Evolutionary conservation across 1,284 basidiomycete species (phyloP), one percentile per base, ranked within the genome.

Genomic region (Volvariella surrecta): DNA sequence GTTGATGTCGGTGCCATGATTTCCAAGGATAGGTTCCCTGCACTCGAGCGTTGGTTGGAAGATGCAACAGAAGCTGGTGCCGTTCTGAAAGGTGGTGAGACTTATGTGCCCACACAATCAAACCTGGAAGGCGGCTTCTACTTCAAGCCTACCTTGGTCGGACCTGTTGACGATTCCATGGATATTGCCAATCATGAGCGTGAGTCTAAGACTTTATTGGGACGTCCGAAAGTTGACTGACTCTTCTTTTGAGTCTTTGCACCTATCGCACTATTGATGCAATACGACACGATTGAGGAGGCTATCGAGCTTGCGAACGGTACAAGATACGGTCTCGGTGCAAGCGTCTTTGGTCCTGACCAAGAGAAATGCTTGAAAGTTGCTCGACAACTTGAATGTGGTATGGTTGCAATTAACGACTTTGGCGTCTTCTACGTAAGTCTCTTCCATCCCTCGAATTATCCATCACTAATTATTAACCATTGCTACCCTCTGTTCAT

Each of bases 321-420:
- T 11, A 91, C 89, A 1, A 72, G 77, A 24, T 98, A 89, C 60
- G 95, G 89, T 13, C 77, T 99, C n/a, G 95, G 94, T 37, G 90
- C 91, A 1, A 89, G 89, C 45, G 89, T 99, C n/a, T 98, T 94
- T 58, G 94, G 94, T 7, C 81, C 81, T 9, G 76, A 85, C 55
- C 79, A 85, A 56, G 70, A 72, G 21, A 67, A 86, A 37, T 93
- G 90, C 56, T 53, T 85, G 42, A 69, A 80, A 43, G 83, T 98
- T 9, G 91, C 92, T 13, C 76, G 79, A 45, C 64, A 70, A 40
- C 64, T 98, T 39, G 76, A 94, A 46, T 93, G 90, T 52, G 95
- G 95, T 32, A 98, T 99, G 95, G 93, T 98, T 7, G 86, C 93
- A 30, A 74, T 97, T 54, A 98, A 98, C 56, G 92, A 95, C 63